A percentile compares a stretch with the other conserved stretches of the same genome.
Conservation (phyloP, 2,329 filamentous ascomycete species). For the Cercospora citrullina region DNA sequence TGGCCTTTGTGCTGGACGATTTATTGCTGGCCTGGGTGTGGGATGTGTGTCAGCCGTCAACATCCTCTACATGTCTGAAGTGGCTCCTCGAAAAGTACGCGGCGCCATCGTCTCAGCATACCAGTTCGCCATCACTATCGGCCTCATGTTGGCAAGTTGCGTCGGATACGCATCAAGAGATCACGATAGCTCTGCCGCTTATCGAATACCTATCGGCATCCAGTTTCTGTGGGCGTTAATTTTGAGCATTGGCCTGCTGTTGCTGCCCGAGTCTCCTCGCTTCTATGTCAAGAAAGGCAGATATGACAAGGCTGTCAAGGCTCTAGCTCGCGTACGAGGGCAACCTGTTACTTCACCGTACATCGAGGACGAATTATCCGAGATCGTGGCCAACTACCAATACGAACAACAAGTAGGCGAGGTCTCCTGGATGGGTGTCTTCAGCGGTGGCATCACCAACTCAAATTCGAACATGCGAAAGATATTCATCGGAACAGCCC, state of each 20-base stretch:
- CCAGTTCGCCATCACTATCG: slow-evolving; percentile 80
- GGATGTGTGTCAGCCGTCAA: slow-evolving; percentile 68
- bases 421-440: slow-evolving; percentile 54
- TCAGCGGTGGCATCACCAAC: slow-evolving; percentile 55
- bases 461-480: slow-evolving; percentile 55
- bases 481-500: slow-evolving; percentile 47
- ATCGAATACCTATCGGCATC: slow-evolving; percentile 77
- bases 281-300: slow-evolving; percentile 79
- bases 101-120: slow-evolving; percentile 77
- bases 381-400: slow-evolving; percentile 87
- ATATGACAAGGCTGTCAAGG: slow-evolving; percentile 63
- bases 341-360: slow-evolving; percentile 71
- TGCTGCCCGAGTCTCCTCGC: slow-evolving; percentile 81
- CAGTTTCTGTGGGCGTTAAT: slow-evolving; percentile 82
- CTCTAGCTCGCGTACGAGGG: slow-evolving; percentile 70
- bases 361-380: slow-evolving; percentile 75
- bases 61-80: slow-evolving; percentile 49
- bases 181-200: slow-evolving; percentile 63
- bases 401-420: slow-evolving; percentile 72
- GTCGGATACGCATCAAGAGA: slow-evolving; percentile 72
- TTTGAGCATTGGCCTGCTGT: slow-evolving; percentile 67
- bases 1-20: slow-evolving; percentile 68
- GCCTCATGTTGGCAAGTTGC: slow-evolving; percentile 71
- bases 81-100: slow-evolving; percentile 65
- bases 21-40: slow-evolving; percentile 73